Evolutionary conservation across 306 rosid species (phyloP).

Genomic region (Citrullus mucosospermus): DNA sequence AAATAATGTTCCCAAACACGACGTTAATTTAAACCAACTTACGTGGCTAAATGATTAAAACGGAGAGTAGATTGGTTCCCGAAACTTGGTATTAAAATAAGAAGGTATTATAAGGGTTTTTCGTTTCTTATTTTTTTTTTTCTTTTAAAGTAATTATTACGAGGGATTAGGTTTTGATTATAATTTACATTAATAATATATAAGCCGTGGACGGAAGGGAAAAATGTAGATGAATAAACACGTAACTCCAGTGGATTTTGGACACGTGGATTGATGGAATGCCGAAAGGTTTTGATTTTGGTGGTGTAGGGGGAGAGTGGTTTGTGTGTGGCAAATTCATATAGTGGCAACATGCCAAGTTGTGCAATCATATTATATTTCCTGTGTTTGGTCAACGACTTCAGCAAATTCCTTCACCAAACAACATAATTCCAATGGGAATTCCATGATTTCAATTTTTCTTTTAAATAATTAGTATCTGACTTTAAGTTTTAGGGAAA

Average conservation of each 20-base stretch:
- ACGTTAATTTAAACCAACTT: neutral
- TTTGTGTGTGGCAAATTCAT: neutral
- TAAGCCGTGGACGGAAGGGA: neutral
- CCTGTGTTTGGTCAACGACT: constrained; percentile 4
- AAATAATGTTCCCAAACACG: neutral
- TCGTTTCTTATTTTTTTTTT: no score
- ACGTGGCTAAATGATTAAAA: neutral
- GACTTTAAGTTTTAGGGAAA: neutral
- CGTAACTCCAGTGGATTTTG: neutral
- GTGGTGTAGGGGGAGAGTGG: neutral
- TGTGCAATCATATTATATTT: neutral
- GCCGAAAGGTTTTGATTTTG: neutral
- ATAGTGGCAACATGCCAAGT: neutral
- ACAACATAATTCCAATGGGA: neutral
- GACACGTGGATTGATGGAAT: neutral
- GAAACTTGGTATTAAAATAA: neutral
- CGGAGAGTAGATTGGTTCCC: neutral
- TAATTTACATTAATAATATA: neutral
- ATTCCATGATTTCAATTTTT: neutral
- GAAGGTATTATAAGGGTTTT: neutral
- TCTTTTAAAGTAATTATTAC: neutral
- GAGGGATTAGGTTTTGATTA: neutral
- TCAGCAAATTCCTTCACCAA: neutral
- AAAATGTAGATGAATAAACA: neutral
- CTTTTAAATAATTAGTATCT: neutral